Evolutionary conservation across 441 rosid genomes (phyloP), one percentile per base, ranked within the genome.

Genomic region (Gossypium davidsonii): DNA sequence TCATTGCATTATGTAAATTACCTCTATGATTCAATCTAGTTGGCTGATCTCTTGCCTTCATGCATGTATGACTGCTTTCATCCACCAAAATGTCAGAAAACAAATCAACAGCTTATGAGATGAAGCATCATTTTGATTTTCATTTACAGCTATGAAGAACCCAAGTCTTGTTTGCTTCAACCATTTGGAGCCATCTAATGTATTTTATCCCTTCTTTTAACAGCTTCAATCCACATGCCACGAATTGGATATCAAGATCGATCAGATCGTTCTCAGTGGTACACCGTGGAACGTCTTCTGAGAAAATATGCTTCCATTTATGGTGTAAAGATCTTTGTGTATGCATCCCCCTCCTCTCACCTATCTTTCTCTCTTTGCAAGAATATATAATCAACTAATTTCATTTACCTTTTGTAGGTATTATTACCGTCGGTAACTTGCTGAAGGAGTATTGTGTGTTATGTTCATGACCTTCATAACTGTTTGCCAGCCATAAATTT

Each of bases 141-240:
- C 39, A 66, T 23, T 66, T 21, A 44, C 52, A n/a, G 66, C 28
- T 17, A 63, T 39, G 55, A 23, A 23, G 70, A 46, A 48, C 8
- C 57, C 42, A 48, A 48, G 57, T 48, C 49, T 67, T 48, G 17
- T 18, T 66, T 67, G 57, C 21, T 49, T 25, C 58, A 48, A 67
- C 23, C 23, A 31, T 69, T 53, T 17, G 28, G 28, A 15, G 3
- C 12, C 31, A 23, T 56, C 74, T 70, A 20, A 57, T 71, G 55
- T 44, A 18, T 48, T 48, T 3, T 34, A 1, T 46, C 15, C 21
- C 59, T 21, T 23, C 77, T 44, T 58, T 2, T 25, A 67, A 69
- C 67, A 94, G 97, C 91, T 71, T 91, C 97, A 4, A 83, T 94
- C 25, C 95, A 94, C 88, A 89, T 94, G 97, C 96, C 98, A 3